phyloP scores from a whole-genome alignment of 2,329 filamentous ascomycete genomes.

The Beauveria caledonica region DNA sequence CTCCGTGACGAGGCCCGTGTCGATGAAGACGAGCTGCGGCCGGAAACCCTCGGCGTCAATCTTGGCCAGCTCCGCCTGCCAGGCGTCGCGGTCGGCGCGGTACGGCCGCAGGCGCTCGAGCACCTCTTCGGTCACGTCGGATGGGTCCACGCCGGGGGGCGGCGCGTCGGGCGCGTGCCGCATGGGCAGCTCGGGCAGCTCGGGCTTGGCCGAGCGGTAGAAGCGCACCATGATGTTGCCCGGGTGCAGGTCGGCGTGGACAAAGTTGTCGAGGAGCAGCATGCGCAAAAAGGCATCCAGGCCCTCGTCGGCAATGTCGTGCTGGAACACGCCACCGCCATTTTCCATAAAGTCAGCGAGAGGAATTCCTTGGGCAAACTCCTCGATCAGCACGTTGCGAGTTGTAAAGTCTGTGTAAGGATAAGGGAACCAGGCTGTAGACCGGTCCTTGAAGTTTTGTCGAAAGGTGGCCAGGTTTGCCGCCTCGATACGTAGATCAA shows the following conservation, averaged over 20 bases:
- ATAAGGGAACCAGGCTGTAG: conserved; percentile 94
- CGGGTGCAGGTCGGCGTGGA: conserved; percentile 91
- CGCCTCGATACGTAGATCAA: conserved; percentile 90
- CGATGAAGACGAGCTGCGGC: conserved; percentile 94
- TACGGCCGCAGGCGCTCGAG: conserved; percentile 71
- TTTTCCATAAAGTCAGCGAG: conserved; percentile 84
- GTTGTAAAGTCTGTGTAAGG: conserved; percentile 91
- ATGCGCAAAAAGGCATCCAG: conserved; percentile 94
- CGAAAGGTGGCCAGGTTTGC: conserved; percentile 85
- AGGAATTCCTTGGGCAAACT: conserved; percentile 92
- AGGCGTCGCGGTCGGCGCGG: conserved; percentile 55
- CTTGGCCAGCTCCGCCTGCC: conserved; percentile 64
- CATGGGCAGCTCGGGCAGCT: conserved; percentile 36
- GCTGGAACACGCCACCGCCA: conserved; percentile 85
- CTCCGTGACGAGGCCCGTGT: conserved; percentile 91
- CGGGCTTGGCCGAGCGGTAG: conserved; percentile 71
- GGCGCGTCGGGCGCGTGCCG: conserved; percentile 20
- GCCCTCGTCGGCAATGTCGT: conserved; percentile 90
- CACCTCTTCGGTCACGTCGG: conserved; percentile 82
- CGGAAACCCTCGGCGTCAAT: conserved; percentile 84
- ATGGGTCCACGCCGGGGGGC: conserved; percentile 38
- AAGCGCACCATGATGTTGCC: conserved; percentile 99
- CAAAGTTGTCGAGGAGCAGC: conserved; percentile 94
- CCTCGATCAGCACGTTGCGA: conserved; percentile 84
- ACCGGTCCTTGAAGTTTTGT: conserved; percentile 78